Conservation (phyloP, 331 rosid species). For the Pyrus hybrid region DNA sequence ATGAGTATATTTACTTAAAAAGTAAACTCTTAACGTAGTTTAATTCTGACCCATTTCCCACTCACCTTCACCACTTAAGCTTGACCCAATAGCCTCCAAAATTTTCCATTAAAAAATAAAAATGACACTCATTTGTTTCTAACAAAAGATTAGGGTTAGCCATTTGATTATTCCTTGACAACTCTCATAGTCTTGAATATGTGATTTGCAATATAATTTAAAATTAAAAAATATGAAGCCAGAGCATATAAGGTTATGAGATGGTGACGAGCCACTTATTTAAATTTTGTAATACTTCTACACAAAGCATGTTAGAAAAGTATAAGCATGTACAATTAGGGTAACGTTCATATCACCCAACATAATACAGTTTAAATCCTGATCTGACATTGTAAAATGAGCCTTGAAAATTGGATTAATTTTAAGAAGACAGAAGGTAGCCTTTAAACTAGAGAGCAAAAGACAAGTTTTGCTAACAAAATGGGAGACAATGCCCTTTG, state of each 20-base stretch:
- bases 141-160: background rate
- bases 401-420: constrained; percentile 36
- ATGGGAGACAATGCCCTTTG: constrained; percentile 49
- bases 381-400: constrained; percentile 80
- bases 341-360: constrained; percentile 42
- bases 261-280: constrained; percentile 6
- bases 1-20: too few species aligned
- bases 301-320: constrained; percentile 19
- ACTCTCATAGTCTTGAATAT: background rate
- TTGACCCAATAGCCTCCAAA: too few species aligned
- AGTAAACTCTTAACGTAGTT: too few species aligned
- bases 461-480: constrained; percentile 64
- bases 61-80: too few species aligned
- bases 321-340: constrained; percentile 2
- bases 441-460: constrained; percentile 39
- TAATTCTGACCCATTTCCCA: too few species aligned
- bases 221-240: background rate
- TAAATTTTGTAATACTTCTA: background rate
- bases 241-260: background rate
- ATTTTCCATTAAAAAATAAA: too few species aligned
- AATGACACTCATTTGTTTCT: too few species aligned
- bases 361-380: constrained; percentile 2
- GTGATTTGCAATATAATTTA: background rate
- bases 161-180: background rate
- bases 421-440: constrained; percentile 18